These are phyloP conservation scores for Aspergillus eucalypticola DNA, from an alignment of 2,329 filamentous ascomycete species.

Conservation along the genomic window DNA sequence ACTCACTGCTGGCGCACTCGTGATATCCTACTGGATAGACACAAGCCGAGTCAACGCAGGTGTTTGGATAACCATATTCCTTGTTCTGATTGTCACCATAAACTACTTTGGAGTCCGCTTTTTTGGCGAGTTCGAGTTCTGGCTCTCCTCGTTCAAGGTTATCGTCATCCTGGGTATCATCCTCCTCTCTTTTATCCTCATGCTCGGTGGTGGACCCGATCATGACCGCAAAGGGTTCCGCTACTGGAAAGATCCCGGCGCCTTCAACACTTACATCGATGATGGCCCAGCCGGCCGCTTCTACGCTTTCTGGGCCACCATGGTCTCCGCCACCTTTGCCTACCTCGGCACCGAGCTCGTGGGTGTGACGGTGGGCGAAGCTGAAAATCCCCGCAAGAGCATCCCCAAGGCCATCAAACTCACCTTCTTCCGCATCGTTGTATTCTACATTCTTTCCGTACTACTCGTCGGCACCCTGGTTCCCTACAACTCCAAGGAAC, in stretches of 20 bases:
- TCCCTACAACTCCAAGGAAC: slow-evolving; percentile 65
- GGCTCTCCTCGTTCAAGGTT: slow-evolving; percentile 66
- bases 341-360: slow-evolving; percentile 76
- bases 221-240: slow-evolving; percentile 64
- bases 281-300: slow-evolving; percentile 55
- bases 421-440: slow-evolving; percentile 77
- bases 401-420: slow-evolving; percentile 77
- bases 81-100: slow-evolving; percentile 63
- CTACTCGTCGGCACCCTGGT: slow-evolving; percentile 76
- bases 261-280: slow-evolving; percentile 53
- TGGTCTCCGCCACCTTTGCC: slow-evolving; percentile 76
- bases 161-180: slow-evolving; percentile 67
- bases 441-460: slow-evolving; percentile 76
- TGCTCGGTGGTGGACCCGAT: slow-evolving; percentile 65
- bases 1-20: slow-evolving; percentile 74
- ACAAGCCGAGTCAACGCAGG: slow-evolving; percentile 70
- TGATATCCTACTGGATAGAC: slow-evolving; percentile 75
- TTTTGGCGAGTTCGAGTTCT: slow-evolving; percentile 68
- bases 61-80: slow-evolving; percentile 74
- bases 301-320: slow-evolving; percentile 67
- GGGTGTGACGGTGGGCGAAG: slow-evolving; percentile 76
- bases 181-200: slow-evolving; percentile 63
- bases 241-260: slow-evolving; percentile 66
- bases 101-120: slow-evolving; percentile 71
- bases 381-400: slow-evolving; percentile 74